Evolutionary conservation across 805 yeast species (phyloP).

Genomic region (Danielozyma ontarioensis): DNA sequence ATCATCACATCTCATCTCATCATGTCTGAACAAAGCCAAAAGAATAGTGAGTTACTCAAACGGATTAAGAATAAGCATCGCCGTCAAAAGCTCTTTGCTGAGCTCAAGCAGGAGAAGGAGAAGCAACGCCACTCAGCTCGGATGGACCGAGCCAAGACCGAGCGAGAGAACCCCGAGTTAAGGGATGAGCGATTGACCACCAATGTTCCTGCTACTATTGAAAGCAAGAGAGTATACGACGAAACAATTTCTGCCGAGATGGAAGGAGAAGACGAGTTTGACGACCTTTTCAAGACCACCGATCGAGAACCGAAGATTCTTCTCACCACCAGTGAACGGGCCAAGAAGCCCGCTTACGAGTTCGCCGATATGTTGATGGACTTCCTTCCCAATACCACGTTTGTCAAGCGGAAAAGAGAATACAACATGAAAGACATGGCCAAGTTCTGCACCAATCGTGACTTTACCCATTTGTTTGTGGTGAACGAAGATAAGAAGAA

Average conservation of each 20-base stretch:
- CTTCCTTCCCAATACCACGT: constrained; percentile 77
- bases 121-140: constrained; percentile 75
- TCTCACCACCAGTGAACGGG: constrained; percentile 82
- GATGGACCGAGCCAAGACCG: constrained; percentile 82
- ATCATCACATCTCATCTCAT: neutral
- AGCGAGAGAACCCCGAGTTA: constrained; percentile 74
- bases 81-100: constrained; percentile 73
- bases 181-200: constrained; percentile 72
- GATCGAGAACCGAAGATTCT: constrained; percentile 74
- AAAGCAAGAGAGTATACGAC: constrained; percentile 77
- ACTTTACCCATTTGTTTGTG: constrained; percentile 81
- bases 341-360: constrained; percentile 81
- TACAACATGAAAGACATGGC: constrained; percentile 85
- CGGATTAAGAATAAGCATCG: constrained; percentile 69
- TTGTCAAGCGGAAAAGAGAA: constrained; percentile 82
- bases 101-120: constrained; percentile 66
- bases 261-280: constrained; percentile 64
- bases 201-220: constrained; percentile 80
- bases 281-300: constrained; percentile 42
- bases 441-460: constrained; percentile 72
- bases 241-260: constrained; percentile 67
- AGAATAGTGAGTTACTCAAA: constrained; percentile 16
- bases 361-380: constrained; percentile 85
- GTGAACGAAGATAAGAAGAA: constrained; percentile 91
- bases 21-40: constrained; percentile 4